Evolutionary conservation across 352 stramenopile species (phyloP).

Genomic region (Phytophthora parvispora): DNA sequence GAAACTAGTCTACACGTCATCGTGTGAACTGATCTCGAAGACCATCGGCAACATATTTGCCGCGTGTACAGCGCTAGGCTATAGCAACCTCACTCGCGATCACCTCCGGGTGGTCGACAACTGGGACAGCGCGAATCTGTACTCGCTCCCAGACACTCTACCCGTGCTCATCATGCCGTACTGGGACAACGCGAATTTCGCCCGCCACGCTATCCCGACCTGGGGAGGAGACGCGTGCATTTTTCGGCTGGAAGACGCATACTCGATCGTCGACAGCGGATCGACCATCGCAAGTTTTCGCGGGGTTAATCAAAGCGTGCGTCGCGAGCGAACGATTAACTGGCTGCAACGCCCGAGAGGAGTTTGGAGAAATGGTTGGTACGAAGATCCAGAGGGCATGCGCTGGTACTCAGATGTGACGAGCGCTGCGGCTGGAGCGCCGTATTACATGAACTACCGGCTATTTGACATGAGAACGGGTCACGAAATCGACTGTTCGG

Average conservation of each 20-base stretch:
- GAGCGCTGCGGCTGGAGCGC: constrained; percentile 4
- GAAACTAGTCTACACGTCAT: background rate
- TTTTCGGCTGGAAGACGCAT: constrained; percentile 10
- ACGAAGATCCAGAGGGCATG: constrained; percentile 19
- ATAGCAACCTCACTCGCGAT: constrained; percentile 25
- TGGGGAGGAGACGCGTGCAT: constrained; percentile 33
- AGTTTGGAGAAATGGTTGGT: constrained; percentile 30
- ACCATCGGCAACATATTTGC: constrained; percentile 30
- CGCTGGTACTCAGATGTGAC: constrained; percentile 29
- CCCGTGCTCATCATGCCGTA: constrained; percentile 49
- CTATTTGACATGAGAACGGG: constrained; percentile 18
- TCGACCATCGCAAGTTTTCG: background rate
- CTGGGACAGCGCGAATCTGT: constrained; percentile 20
- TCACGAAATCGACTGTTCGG: constrained; percentile 15
- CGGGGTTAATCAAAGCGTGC: constrained; percentile 13
- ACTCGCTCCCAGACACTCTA: constrained; percentile 23
- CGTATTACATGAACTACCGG: constrained; percentile 20
- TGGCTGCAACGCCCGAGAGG: constrained; percentile 14
- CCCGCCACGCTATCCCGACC: constrained; percentile 33
- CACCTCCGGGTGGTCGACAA: constrained; percentile 25
- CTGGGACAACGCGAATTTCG: constrained; percentile 31
- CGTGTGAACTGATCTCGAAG: constrained; percentile 1
- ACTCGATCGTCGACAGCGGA: background rate
- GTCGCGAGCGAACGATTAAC: constrained; percentile 5
- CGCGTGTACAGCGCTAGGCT: constrained; percentile 14